Conservation (phyloP, 2,329 filamentous ascomycete genomes). For the Colletotrichum plurivorum region DNA sequence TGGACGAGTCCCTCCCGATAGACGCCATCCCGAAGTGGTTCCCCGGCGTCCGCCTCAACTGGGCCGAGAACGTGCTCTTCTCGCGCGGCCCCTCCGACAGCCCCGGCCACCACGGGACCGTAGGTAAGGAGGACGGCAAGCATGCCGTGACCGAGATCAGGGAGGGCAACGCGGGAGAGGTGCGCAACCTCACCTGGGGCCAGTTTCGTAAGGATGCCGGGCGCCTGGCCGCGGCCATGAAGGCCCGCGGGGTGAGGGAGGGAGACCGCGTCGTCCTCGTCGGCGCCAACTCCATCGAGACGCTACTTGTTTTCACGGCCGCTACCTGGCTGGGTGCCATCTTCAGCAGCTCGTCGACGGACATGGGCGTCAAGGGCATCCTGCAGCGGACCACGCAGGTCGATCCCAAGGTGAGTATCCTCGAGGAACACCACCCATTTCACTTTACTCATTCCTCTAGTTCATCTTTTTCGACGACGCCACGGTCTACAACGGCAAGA, state of each 20-base stretch:
- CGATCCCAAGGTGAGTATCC: constrained; percentile 69
- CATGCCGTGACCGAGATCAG: constrained; percentile 81
- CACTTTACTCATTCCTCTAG: constrained; percentile 13
- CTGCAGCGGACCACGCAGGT: constrained; percentile 83
- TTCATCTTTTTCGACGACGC: constrained; percentile 89
- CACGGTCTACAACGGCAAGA: constrained; percentile 84
- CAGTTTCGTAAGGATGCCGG: constrained; percentile 74
- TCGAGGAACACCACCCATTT: constrained; percentile 27
- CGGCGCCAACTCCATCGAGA: constrained; percentile 81
- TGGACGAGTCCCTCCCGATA: constrained; percentile 80
- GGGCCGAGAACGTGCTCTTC: constrained; percentile 85
- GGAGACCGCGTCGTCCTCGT: constrained; percentile 85
- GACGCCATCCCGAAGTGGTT: constrained; percentile 84
- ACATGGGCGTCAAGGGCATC: constrained; percentile 86
- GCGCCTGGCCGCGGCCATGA: constrained; percentile 75
- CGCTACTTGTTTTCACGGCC: constrained; percentile 79
- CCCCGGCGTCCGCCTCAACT: constrained; percentile 80
- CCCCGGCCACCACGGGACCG: constrained; percentile 62
- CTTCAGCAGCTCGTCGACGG: constrained; percentile 83
- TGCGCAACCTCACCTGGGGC: constrained; percentile 75
- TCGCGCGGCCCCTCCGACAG: constrained; percentile 58
- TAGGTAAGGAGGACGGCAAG: constrained; percentile 78
- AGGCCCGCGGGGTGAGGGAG: constrained; percentile 73
- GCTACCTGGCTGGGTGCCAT: constrained; percentile 79
- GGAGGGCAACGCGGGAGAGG: constrained; percentile 70